A percentile compares a stretch with the other conserved stretches of the same genome.
These are phyloP conservation scores for Aphanomyces euteiches DNA, from an alignment of 352 stramenopile genomes.

Conservation along the genomic window DNA sequence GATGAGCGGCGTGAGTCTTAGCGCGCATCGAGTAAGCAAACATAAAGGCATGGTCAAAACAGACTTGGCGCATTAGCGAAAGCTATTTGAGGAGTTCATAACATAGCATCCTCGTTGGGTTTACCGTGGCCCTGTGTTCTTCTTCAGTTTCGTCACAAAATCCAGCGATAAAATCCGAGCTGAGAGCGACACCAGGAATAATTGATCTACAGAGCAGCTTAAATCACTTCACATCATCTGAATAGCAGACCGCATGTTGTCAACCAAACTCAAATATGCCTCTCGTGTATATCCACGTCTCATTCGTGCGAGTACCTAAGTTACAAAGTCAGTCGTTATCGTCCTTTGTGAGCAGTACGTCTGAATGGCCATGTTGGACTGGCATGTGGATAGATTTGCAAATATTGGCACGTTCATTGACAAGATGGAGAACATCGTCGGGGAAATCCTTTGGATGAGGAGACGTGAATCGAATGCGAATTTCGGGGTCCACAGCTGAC, in stretches of 20 bases:
- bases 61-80: constrained; percentile 69
- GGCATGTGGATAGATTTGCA: constrained; percentile 98
- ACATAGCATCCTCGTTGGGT: background rate
- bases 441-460: constrained; percentile 99
- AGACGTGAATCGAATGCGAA: constrained; percentile 98
- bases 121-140: constrained; percentile 95
- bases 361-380: constrained; percentile 93
- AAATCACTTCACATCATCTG: background rate
- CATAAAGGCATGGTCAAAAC: constrained; percentile 99
- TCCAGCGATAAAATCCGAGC: constrained; percentile 96
- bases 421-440: constrained; percentile 86
- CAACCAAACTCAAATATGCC: constrained; percentile 95
- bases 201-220: constrained; percentile 2
- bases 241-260: constrained; percentile 70
- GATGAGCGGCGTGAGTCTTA: constrained; percentile 93
- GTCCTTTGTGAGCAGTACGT: constrained; percentile 35
- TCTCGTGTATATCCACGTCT: constrained; percentile 95
- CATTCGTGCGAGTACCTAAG: constrained; percentile 87
- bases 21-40: constrained; percentile 97
- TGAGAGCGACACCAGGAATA: constrained; percentile 83
- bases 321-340: background rate
- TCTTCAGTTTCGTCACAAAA: constrained; percentile 99
- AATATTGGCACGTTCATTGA: constrained; percentile 92
- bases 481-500: constrained; percentile 89
- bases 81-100: constrained; percentile 32